phyloP scores from a whole-genome alignment of 192 early-diverging fungal species.

The Linderina pennispora region DNA sequence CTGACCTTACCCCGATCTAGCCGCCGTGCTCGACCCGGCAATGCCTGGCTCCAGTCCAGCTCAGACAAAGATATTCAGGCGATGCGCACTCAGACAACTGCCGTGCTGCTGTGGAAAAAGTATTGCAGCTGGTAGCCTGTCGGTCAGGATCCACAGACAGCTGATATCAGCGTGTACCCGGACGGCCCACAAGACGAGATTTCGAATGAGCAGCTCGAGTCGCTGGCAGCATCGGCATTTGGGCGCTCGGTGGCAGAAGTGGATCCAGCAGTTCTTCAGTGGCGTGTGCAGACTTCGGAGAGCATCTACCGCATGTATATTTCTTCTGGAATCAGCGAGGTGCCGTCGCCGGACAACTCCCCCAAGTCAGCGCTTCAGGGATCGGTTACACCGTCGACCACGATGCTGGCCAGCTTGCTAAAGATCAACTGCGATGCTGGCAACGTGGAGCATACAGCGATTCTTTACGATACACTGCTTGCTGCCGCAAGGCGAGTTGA shows the following conservation, averaged over 20 bases:
- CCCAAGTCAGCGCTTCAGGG: slow-evolving; percentile 17
- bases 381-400: slow-evolving; percentile 20
- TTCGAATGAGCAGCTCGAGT: slow-evolving; percentile 17
- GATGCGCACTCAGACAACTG: slow-evolving; percentile 2
- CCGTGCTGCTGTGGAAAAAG: slow-evolving; percentile 4
- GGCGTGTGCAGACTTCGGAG: slow-evolving; percentile 33
- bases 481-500: slow-evolving; percentile 5
- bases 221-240: neutral
- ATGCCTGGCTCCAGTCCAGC: neutral
- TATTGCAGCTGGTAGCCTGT: slow-evolving; percentile 11
- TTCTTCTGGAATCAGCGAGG: slow-evolving; percentile 25
- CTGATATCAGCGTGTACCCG: neutral
- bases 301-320: slow-evolving; percentile 32
- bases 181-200: slow-evolving; percentile 6
- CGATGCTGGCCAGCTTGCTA: slow-evolving; percentile 17
- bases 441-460: slow-evolving; percentile 19
- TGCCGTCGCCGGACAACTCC: slow-evolving; percentile 24
- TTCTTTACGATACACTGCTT: slow-evolving; percentile 27
- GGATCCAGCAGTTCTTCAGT: neutral
- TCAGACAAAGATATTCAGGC: neutral
- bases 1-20: slow-evolving; percentile 17
- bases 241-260: neutral
- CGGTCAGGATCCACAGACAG: slow-evolving; percentile 15
- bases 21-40: slow-evolving; percentile 16
- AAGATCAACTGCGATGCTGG: slow-evolving; percentile 9